A percentile compares a stretch with the other conserved stretches of the same genome.
Evolutionary conservation across 2,329 filamentous ascomycete species (phyloP).

Genomic region (Microsporum audouinii): DNA sequence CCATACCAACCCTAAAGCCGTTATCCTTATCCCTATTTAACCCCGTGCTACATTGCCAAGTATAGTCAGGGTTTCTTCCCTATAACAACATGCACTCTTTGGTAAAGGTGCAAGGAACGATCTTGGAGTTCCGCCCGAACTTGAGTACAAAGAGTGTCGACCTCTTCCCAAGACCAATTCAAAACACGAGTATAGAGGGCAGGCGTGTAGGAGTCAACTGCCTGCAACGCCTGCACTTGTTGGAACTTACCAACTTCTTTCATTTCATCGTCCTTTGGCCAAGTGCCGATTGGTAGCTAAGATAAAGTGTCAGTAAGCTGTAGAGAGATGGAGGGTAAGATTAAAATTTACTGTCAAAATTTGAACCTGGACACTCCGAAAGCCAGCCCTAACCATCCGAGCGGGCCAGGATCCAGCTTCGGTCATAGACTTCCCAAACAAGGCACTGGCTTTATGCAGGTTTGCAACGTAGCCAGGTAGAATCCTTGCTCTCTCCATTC

Average conservation of each 20-base stretch:
- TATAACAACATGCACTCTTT: constrained; percentile 12
- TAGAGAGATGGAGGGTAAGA: neutral
- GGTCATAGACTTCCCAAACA: constrained; percentile 26
- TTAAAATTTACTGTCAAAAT: neutral
- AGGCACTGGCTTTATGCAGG: constrained; percentile 9
- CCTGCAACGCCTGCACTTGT: constrained; percentile 12
- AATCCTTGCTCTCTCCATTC: constrained; percentile 7
- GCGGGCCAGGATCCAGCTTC: constrained; percentile 29
- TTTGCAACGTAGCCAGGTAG: neutral
- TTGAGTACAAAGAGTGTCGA: constrained; percentile 3
- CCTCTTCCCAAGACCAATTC: constrained; percentile 8
- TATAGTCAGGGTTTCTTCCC: neutral
- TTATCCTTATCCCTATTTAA: neutral
- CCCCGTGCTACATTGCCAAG: neutral
- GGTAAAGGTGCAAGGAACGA: constrained; percentile 5
- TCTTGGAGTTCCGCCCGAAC: constrained; percentile 12
- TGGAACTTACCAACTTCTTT: constrained; percentile 12
- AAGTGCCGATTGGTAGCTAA: constrained; percentile 15
- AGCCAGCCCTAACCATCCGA: constrained; percentile 42
- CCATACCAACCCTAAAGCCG: neutral
- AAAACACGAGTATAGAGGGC: constrained; percentile 15
- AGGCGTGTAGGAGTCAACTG: constrained; percentile 14
- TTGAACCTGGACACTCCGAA: constrained; percentile 36
- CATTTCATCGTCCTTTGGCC: constrained; percentile 13
- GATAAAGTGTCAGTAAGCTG: neutral